These are phyloP conservation scores for Fusarium hainanense DNA, from an alignment of 2,329 filamentous ascomycete species.

Conservation along the genomic window DNA sequence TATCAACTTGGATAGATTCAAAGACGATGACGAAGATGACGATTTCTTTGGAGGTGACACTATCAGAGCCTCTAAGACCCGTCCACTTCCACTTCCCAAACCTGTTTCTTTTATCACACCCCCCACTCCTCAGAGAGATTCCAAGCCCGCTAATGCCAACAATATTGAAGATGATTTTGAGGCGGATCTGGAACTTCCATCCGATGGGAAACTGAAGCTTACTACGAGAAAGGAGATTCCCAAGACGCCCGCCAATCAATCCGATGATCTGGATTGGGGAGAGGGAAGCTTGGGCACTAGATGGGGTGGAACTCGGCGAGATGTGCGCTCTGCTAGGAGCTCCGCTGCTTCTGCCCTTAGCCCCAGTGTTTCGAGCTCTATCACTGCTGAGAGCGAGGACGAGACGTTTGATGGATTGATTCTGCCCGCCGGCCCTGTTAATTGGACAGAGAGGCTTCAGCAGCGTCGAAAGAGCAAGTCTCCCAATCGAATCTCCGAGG, in stretches of 20 bases:
- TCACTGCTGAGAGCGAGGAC: constrained; percentile 92
- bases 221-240: constrained; percentile 71
- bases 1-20: constrained; percentile 71
- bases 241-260: constrained; percentile 68
- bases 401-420: constrained; percentile 92
- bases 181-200: constrained; percentile 76
- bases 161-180: constrained; percentile 75
- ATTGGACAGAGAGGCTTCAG: constrained; percentile 82
- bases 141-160: constrained; percentile 42
- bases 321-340: constrained; percentile 82
- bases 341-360: constrained; percentile 91
- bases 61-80: constrained; percentile 73
- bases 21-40: constrained; percentile 71
- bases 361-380: constrained; percentile 90
- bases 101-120: constrained; percentile 65
- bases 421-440: constrained; percentile 83
- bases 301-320: constrained; percentile 85
- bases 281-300: constrained; percentile 93
- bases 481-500: constrained; percentile 59
- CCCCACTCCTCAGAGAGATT: constrained; percentile 64
- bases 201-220: constrained; percentile 72
- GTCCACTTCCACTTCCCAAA: constrained; percentile 59
- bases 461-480: constrained; percentile 73
- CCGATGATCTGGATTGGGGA: constrained; percentile 90
- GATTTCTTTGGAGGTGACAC: constrained; percentile 72